Evolutionary conservation across 139 green algal genomes (phyloP), one percentile per base, ranked within the genome.

Genomic region (Chlorella sorokiniana): DNA sequence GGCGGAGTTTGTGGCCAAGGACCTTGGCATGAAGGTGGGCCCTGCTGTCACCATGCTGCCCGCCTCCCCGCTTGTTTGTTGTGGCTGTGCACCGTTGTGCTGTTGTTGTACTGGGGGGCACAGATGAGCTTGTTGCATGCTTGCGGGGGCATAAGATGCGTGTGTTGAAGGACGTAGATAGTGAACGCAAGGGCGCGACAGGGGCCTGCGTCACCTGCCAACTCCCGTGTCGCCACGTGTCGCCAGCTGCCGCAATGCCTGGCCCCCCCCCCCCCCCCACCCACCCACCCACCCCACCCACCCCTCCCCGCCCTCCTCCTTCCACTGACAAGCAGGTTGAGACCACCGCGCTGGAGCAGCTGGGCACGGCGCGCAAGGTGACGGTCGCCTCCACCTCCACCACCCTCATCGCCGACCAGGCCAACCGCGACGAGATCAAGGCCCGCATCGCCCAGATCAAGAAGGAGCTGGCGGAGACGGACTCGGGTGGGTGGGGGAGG

Each of bases 1-100:
- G n/a, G 93, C 95, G 10, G 96, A 99, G 87, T 99, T 97, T 87
- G 88, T 99, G 51, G 95, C 95, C 78, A 98, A 96, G 88, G 94
- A 98, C 86, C 85, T 98, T 54, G 94, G 93, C 74, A 89, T 98
- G 86, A 93, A 87, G 73, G 68, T 91, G 33, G 35, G 62, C 16
- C 8, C 3, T 25, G 18, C 62, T 37, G 22, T 69, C 11, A 29
- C 22, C 25, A 22, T 41, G n/a, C 25, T 31, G 18, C 18, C 61
- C 61, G 20, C 65, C 20, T 41, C 10, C 27, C 29, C 42, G 25
- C n/a, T 29, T 38, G 67, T 11, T 9, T 42, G 14, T 38, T 73
- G 27, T 51, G 27, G 29, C n/a, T 38, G 31, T 38, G 7, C 8
- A 22, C 6, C 14, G 48, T 42, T 38, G 25, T 10, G 61, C 25